A percentile compares a stretch with the other conserved stretches of the same genome.
phyloP scores from a whole-genome alignment of 805 yeast species.

The Candida patagonica region DNA sequence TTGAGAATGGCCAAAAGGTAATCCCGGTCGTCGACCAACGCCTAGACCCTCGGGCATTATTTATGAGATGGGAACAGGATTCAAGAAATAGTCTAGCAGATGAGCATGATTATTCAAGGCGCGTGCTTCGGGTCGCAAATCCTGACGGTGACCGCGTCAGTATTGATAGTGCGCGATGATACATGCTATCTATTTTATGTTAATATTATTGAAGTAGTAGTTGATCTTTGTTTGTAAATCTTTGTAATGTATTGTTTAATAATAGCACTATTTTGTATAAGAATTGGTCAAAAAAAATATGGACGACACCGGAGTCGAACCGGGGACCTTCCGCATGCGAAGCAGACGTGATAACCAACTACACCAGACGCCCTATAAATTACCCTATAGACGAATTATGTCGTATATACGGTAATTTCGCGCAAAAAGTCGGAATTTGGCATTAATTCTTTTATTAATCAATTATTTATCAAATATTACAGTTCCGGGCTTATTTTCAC shows the following conservation, averaged over 20 bases:
- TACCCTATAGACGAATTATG: no score
- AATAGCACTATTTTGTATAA: not conserved
- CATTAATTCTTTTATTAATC: not conserved
- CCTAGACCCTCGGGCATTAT: constrained; percentile 47
- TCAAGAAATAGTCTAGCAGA: constrained; percentile 43
- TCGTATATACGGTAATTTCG: no score
- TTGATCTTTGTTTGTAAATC: no score
- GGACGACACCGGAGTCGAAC: constrained; percentile 20
- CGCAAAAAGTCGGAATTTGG: no score
- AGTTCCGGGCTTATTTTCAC: no score
- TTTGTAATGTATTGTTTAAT: no score
- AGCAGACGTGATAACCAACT: constrained; percentile 18
- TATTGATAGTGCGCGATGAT: no score
- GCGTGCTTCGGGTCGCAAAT: constrained; percentile 48
- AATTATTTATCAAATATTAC: no score
- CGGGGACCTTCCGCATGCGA: constrained; percentile 18
- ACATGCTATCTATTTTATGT: no score
- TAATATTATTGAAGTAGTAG: no score
- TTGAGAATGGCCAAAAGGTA: constrained; percentile 23
- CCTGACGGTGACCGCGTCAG: no score
- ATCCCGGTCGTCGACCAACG: constrained; percentile 46
- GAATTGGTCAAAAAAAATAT: constrained; percentile 4
- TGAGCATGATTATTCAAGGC: constrained; percentile 47
- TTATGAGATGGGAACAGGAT: constrained; percentile 37
- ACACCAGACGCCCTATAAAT: constrained; percentile 17